phyloP scores from a whole-genome alignment of 1,284 basidiomycete species.

The Ceraceosorus bombacis region DNA sequence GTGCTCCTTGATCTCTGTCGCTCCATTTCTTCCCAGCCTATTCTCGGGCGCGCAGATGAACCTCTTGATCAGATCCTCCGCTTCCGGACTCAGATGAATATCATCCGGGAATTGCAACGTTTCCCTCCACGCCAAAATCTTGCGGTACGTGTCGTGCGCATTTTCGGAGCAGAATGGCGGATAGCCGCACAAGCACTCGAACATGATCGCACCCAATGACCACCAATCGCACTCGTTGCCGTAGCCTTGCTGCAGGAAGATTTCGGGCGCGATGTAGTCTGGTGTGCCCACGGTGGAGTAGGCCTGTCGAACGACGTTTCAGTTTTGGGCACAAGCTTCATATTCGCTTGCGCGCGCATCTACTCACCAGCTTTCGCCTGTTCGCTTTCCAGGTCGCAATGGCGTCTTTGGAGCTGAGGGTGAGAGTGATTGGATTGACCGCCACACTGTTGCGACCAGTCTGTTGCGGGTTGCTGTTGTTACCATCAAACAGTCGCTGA shows the following conservation, averaged over 20 bases:
- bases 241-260: constrained; percentile 94
- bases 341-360: not conserved
- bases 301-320: constrained; percentile 53
- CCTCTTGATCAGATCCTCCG: constrained; percentile 81
- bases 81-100: constrained; percentile 83
- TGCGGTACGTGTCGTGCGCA: constrained; percentile 95
- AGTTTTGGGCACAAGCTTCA: constrained; percentile 40
- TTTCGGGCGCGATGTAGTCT: constrained; percentile 98
- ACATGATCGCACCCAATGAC: constrained; percentile 82
- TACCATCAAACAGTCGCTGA: constrained; percentile 73
- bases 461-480: constrained; percentile 20
- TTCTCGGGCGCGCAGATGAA: constrained; percentile 78
- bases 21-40: constrained; percentile 58
- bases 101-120: constrained; percentile 85
- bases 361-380: constrained; percentile 75
- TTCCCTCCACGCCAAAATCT: constrained; percentile 94
- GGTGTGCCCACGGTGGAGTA: constrained; percentile 98
- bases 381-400: constrained; percentile 93
- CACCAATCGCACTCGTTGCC: constrained; percentile 99
- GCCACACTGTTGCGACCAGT: constrained; percentile 45
- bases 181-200: constrained; percentile 91
- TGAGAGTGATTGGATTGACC: constrained; percentile 47
- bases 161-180: constrained; percentile 97
- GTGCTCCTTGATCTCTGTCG: constrained; percentile 85
- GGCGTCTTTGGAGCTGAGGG: constrained; percentile 43